phyloP scores from a whole-genome alignment of 2,329 filamentous ascomycete genomes.

The Fusarium burgessii region DNA sequence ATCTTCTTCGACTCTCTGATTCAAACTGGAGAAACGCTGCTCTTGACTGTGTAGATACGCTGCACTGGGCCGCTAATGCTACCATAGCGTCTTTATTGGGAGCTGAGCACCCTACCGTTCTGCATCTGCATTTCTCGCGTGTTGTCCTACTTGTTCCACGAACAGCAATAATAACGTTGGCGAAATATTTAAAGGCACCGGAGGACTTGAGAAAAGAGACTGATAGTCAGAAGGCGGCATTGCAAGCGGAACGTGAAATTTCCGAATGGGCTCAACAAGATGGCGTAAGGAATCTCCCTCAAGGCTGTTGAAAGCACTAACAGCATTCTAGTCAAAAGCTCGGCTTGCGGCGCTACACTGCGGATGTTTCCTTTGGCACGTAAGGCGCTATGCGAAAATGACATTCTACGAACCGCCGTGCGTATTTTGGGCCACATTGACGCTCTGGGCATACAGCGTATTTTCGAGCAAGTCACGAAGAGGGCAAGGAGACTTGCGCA shows the following conservation, averaged over 20 bases:
- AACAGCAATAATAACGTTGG: conserved; percentile 58
- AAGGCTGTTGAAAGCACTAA: background rate
- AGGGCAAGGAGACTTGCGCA: background rate
- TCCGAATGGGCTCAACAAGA: conserved; percentile 51
- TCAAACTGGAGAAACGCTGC: conserved; percentile 57
- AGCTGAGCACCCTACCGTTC: conserved; percentile 64
- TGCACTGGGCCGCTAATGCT: conserved; percentile 69
- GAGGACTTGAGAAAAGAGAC: conserved; percentile 3
- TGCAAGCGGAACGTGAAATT: conserved; percentile 46
- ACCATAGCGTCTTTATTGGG: conserved; percentile 61
- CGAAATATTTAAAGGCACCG: conserved; percentile 37
- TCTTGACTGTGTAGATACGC: conserved; percentile 63
- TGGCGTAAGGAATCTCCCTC: conserved; percentile 28
- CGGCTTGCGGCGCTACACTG: conserved; percentile 59
- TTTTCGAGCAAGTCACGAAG: conserved; percentile 19
- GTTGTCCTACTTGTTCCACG: conserved; percentile 64
- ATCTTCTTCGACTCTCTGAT: background rate
- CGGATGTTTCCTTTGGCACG: conserved; percentile 59
- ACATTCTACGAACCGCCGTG: conserved; percentile 56
- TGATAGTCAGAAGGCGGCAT: conserved; percentile 25
- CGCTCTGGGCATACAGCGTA: conserved; percentile 55
- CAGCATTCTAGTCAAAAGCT: conserved; percentile 54
- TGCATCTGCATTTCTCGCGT: conserved; percentile 67
- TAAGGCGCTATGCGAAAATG: conserved; percentile 57
- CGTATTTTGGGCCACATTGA: conserved; percentile 54